Base-by-base conservation (phyloP, 225 moss, liverwort and hornwort species). In the Marchantia paleacea region DNA sequence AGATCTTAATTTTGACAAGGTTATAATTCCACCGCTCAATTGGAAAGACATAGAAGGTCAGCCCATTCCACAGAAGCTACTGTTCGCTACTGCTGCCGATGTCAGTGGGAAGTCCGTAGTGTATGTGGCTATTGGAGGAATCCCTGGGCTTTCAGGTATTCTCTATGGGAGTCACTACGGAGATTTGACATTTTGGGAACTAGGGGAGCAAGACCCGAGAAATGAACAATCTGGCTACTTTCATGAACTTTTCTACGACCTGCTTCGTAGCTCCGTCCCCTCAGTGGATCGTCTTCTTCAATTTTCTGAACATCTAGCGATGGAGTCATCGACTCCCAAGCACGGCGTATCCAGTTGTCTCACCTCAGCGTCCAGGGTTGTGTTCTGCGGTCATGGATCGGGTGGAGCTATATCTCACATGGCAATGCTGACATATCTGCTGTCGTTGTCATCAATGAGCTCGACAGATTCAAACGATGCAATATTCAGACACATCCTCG, bases 341-440 rank as follows among this genome's bases (percentile, higher is more conserved):
- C 51, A 52, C 14, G 72, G 11, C 18, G 51, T 48, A 6, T 72
- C 50, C 72, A 51, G 1, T 49, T 20, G 12, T 8, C 16, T 22
- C 14, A 5, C 19, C 8, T 19, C 50, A 19, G 49, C 18, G 9
- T 39, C 22, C 49, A 72, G 22, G 20, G 49, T 72, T 19, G 22
- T 72, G 5, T 72, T 72, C n/a, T 72, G 72, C 22, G 72, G 72
- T 72, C 72, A 72, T 72, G 72, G 72, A 18, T 19, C 72, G 6
- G 51, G 72, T 72, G 72, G 72, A 72, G 72, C 72, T 72, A 72
- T 72, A 51, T 72, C 72, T 72, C 72, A 49, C 19, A 72, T 72
- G 72, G 72, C 72, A 10, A 51, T 72, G 72, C 51, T 72, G 49
- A 68, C 72, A n/a, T 49, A 72, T n/a, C 72, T 72, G 10, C 72